Percentiles rank a stretch among this genome's conserved stretches.
phyloP scores from a whole-genome alignment of 345 rosid genomes.

The Diplotaxis tenuifolia region DNA sequence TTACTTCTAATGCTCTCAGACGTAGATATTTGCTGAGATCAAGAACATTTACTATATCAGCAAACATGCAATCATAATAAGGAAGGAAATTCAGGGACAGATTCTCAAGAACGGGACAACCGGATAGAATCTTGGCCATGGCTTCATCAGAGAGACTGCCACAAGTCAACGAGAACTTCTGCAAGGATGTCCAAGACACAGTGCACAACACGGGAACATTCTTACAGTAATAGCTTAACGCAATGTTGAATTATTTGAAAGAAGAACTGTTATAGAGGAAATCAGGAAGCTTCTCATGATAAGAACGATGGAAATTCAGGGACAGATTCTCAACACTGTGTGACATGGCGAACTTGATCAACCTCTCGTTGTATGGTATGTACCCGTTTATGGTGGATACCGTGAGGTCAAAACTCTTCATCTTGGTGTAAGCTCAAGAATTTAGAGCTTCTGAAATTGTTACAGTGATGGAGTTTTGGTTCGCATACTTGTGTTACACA shows the following conservation, averaged over 20 bases:
- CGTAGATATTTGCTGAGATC: slow-evolving; percentile 8
- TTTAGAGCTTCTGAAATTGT: too few relatives aligned
- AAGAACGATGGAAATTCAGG: background rate
- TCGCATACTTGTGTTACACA: too few relatives aligned
- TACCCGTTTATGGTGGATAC: too few relatives aligned
- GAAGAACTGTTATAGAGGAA: background rate
- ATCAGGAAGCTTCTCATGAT: background rate
- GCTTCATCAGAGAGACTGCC: background rate
- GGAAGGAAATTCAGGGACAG: too few relatives aligned
- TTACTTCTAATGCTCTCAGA: background rate
- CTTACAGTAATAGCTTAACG: background rate
- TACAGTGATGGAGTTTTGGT: too few relatives aligned
- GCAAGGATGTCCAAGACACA: background rate
- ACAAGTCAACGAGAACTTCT: background rate
- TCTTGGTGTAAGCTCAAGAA: too few relatives aligned
- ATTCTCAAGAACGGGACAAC: slow-evolving; percentile 12
- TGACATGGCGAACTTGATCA: background rate
- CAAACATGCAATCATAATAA: too few relatives aligned
- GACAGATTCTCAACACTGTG: background rate
- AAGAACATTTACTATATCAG: background rate
- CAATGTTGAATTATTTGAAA: background rate
- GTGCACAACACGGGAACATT: background rate
- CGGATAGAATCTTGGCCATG: background rate
- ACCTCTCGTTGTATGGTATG: background rate
- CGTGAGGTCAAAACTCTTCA: too few relatives aligned